phyloP scores from a whole-genome alignment of 163 green algal species.

The Trebouxiophyceae sp. region DNA sequence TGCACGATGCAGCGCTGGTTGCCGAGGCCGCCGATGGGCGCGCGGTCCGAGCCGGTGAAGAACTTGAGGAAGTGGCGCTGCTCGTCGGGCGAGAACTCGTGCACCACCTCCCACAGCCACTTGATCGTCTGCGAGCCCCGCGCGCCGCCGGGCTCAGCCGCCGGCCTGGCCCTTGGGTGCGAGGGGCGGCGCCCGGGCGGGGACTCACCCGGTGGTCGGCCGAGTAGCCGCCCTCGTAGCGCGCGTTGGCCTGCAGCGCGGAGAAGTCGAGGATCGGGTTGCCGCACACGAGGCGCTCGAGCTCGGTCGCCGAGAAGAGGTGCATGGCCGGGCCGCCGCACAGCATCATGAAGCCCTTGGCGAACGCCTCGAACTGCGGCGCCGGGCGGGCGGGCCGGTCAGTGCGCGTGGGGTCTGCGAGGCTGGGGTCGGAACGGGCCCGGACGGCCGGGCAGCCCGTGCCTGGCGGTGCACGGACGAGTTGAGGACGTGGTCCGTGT shows the following conservation, averaged over 20 bases:
- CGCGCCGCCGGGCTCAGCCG: too few relatives aligned
- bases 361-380: conserved; percentile 79
- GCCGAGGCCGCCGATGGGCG: conserved; percentile 83
- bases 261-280: conserved; percentile 87
- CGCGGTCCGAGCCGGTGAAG: conserved; percentile 82
- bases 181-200: too few relatives aligned
- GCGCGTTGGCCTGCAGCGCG: conserved; percentile 64
- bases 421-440: too few relatives aligned
- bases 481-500: conserved; percentile 75
- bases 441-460: not conserved
- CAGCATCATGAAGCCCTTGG: conserved; percentile 77
- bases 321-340: conserved; percentile 72
- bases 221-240: conserved; percentile 80
- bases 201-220: conserved; percentile 23
- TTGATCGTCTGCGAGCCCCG: conserved; percentile 54
- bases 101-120: conserved; percentile 84
- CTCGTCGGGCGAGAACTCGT: conserved; percentile 60
- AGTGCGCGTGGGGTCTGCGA: too few relatives aligned
- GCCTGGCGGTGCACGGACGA: conserved; percentile 36
- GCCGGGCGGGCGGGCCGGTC: too few relatives aligned
- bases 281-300: conserved; percentile 83
- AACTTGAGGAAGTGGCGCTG: conserved; percentile 91
- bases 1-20: conserved; percentile 32
- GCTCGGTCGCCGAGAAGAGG: conserved; percentile 80
- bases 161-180: not conserved